phyloP scores from a whole-genome alignment of 768 basidiomycete species.

The Russula lepida region DNA sequence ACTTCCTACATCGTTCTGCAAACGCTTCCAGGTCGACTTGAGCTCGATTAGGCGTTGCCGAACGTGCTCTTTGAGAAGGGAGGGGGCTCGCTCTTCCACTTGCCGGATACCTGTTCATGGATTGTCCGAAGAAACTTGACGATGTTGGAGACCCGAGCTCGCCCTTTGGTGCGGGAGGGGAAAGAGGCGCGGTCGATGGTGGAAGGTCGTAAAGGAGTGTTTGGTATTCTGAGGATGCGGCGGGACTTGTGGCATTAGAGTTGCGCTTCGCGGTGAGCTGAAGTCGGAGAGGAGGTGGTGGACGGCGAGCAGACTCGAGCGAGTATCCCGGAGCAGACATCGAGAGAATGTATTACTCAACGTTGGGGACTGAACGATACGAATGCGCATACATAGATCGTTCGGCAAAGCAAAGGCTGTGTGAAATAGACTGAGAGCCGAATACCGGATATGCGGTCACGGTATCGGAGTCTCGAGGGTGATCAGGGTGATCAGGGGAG shows the following conservation, averaged over 20 bases:
- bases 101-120: constrained; percentile 9
- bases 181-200: constrained; percentile 18
- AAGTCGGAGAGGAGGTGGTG: constrained; percentile 21
- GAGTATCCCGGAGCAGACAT: constrained; percentile 20
- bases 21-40: constrained; percentile 70
- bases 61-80: constrained; percentile 52
- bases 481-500: background rate
- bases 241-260: background rate
- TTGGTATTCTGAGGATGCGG: constrained; percentile 14
- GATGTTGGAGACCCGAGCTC: constrained; percentile 15
- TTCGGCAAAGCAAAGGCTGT: background rate
- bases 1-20: constrained; percentile 67
- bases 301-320: constrained; percentile 18
- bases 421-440: background rate
- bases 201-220: constrained; percentile 24
- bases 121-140: constrained; percentile 10
- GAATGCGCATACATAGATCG: constrained; percentile 11
- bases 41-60: constrained; percentile 57
- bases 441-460: constrained; percentile 15
- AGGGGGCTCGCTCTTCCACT: constrained; percentile 46
- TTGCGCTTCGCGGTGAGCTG: constrained; percentile 10
- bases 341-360: background rate
- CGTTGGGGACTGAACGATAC: background rate
- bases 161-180: background rate
- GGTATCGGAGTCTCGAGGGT: background rate